Percentiles rank a stretch among this genome's conserved stretches.
These are phyloP conservation scores for Monocercomonoides exilis DNA, from an alignment of 78 protist genomes.

Conservation along the genomic window DNA sequence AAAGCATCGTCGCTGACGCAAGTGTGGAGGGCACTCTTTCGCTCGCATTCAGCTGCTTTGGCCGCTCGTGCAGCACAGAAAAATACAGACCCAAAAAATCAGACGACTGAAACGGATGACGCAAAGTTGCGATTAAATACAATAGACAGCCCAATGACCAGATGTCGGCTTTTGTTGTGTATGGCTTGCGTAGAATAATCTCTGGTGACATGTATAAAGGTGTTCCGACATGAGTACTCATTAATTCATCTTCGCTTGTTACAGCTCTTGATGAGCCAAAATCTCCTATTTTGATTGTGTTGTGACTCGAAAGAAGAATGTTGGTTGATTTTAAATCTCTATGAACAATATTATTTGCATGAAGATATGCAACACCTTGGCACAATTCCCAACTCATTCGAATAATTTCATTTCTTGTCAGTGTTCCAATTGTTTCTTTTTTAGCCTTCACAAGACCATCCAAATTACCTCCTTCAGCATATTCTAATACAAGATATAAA, in stretches of 20 bases:
- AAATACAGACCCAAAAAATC: not conserved
- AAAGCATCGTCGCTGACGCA: not conserved
- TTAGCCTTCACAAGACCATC: not conserved
- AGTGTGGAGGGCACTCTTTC: not conserved
- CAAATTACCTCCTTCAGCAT: not conserved
- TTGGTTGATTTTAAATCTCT: not conserved
- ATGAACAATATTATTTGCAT: not conserved
- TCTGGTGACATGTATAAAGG: constrained; percentile 12
- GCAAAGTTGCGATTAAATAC: not conserved
- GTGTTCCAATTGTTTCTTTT: not conserved
- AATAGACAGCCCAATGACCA: constrained; percentile 8
- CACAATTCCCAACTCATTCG: not conserved
- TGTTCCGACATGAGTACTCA: not conserved
- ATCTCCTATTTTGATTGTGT: not conserved
- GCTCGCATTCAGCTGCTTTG: not conserved
- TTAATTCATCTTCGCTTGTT: not conserved
- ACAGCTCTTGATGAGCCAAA: not conserved
- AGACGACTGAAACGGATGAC: not conserved
- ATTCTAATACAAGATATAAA: not conserved
- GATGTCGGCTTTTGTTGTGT: not conserved
- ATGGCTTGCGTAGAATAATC: not conserved
- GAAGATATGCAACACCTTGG: not conserved
- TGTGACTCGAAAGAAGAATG: not conserved
- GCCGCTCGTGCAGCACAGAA: not conserved
- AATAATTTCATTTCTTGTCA: not conserved